Evolutionary conservation across 1,284 basidiomycete genomes (phyloP), one percentile per base, ranked within the genome.

Genomic region (Ustilago shanxiensis): DNA sequence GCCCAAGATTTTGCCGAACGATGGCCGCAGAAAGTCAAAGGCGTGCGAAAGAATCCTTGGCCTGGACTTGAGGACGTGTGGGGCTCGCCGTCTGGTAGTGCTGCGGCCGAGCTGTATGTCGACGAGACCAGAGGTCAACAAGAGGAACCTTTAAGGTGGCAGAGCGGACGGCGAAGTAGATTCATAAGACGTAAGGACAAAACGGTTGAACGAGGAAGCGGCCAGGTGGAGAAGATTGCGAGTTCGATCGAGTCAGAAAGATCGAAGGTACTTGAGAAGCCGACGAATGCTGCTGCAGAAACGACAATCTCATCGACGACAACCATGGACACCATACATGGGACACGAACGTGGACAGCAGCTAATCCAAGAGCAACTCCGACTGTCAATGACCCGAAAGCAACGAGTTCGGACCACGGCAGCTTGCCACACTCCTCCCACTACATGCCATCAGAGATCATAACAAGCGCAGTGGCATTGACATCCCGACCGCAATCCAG

Each of bases 21-120:
- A 33, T 72, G 65, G 65, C 70, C 70, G 2, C 41, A 67, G n/a
- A 72, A 67, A 51, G 61, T 72, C 28, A 37, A 47, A 39, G 53
- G 51, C 9, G 70, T 67, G n/a, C 52, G 57, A 10, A 56, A 67
- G 41, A 72, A 72, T 45, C 70, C 70, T 2, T 72, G 70, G 70
- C 61, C 61, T 9, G 70, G 70, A 22, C 28, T 72, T 22, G 70
- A 72, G 41, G 24, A 60, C 3, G 44, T 67, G 11, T 72, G 70
- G 70, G 70, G 70, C 11, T 47, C 54, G 11, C 65, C 65, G 8
- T 67, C 70, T 3, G 28, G 24, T 29, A 24, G 31, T 26, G 18
- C 51, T 16, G 29, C 44, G 13, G 31, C 28, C 28, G 51, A 35
- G 44, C 22, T 10, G 18, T 45, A 8, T 24, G 26, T 45, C 33